Evolutionary conservation across 768 basidiomycete species (phyloP).

Genomic region (Lactifluus volemus): DNA sequence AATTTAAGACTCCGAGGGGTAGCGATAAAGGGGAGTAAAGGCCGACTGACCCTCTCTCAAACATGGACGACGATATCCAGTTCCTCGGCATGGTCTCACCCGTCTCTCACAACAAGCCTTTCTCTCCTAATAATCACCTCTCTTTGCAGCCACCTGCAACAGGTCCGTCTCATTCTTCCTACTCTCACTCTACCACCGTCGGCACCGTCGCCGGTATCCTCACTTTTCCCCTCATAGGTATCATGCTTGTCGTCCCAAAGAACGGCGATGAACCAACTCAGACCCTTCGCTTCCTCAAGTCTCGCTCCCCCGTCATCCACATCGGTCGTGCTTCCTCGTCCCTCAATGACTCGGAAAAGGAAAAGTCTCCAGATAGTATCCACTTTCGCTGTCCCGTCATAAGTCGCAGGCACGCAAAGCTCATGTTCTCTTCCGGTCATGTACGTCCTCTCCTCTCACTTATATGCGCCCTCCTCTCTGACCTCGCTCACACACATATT

Average conservation of each 20-base stretch:
- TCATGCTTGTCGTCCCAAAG: conserved; percentile 51
- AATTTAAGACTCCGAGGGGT: conserved; percentile 9
- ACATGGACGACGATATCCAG: conserved; percentile 18
- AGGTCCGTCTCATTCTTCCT: conserved; percentile 5
- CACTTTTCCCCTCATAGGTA: conserved; percentile 33
- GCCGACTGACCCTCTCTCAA: not conserved
- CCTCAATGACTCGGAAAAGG: conserved; percentile 33
- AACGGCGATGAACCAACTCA: conserved; percentile 37
- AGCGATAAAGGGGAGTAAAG: conserved; percentile 13
- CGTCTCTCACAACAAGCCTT: not conserved
- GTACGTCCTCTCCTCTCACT: conserved; percentile 32
- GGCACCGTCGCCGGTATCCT: not conserved
- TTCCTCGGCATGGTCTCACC: conserved; percentile 7
- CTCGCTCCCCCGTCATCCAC: conserved; percentile 41
- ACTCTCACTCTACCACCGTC: not conserved
- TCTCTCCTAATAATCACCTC: not conserved
- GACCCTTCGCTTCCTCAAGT: conserved; percentile 44
- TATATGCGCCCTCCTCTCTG: not conserved
- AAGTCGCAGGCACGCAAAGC: conserved; percentile 70
- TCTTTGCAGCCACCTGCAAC: conserved; percentile 10
- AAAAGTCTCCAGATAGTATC: conserved; percentile 39
- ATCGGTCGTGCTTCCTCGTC: conserved; percentile 60
- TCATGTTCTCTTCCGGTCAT: conserved; percentile 61
- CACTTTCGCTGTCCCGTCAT: conserved; percentile 73
- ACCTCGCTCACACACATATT: not conserved